Percentiles rank a stretch among this genome's conserved stretches.
These are phyloP conservation scores for Ceratocystiopsis sp. DNA, from an alignment of 2,329 filamentous ascomycete species.

Conservation along the genomic window DNA sequence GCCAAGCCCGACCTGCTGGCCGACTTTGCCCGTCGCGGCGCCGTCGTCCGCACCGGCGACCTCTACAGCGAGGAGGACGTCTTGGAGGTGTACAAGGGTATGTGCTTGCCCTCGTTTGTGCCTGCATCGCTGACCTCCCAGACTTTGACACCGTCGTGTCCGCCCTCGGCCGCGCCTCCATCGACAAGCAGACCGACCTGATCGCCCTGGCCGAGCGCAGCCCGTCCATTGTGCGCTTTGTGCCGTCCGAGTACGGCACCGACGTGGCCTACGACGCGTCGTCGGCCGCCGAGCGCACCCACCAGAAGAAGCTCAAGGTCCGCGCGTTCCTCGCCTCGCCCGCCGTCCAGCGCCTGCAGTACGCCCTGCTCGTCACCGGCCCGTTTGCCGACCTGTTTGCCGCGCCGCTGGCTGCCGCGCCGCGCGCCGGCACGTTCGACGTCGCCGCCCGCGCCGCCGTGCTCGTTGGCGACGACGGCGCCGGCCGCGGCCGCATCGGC, in stretches of 20 bases:
- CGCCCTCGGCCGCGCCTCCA: constrained; percentile 6
- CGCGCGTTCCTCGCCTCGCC: constrained; percentile 2
- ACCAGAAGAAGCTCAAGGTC: constrained; percentile 8
- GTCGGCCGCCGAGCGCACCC: constrained; percentile 5
- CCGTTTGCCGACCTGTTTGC: constrained; percentile 7
- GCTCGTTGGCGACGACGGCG: constrained; percentile 1
- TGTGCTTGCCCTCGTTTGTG: too few species aligned
- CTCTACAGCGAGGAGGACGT: constrained; percentile 5
- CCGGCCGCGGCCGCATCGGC: neutral
- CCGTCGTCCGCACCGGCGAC: constrained; percentile 2
- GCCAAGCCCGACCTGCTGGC: constrained; percentile 4
- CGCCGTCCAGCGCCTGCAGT: constrained; percentile 1
- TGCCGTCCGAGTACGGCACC: constrained; percentile 7
- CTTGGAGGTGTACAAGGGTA: constrained; percentile 3
- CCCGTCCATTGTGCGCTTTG: constrained; percentile 33
- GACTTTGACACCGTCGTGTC: constrained; percentile 7
- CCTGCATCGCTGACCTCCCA: neutral
- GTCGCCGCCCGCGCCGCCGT: neutral
- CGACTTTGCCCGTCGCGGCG: neutral
- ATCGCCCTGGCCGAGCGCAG: constrained; percentile 24
- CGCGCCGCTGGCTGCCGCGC: constrained; percentile 3
- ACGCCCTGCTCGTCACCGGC: constrained; percentile 4
- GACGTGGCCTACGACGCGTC: constrained; percentile 5
- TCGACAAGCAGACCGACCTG: constrained; percentile 7
- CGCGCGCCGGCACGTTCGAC: constrained; percentile 5